Evolutionary conservation across 306 rosid genomes (phyloP), one percentile per base, ranked within the genome.

Genomic region (Sechiopsis laciniata): DNA sequence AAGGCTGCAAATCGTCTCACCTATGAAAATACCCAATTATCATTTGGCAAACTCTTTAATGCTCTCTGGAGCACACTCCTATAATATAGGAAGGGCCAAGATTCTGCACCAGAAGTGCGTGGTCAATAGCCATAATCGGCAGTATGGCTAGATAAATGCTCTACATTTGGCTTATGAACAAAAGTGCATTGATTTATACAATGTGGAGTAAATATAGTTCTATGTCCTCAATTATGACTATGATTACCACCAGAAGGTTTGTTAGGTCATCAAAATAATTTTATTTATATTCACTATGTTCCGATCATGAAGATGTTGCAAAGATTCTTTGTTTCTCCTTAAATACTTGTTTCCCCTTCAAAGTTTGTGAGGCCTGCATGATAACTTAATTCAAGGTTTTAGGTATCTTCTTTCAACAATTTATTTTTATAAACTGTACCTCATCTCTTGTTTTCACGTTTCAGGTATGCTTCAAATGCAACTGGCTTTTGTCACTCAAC

Each of bases 401-500:
- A 22, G 6, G 20, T 46, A 20, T 20, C 26, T 67, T 22, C 59
- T 32, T 54, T 77, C 13, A 45, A 69, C 15, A 64, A 75, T 82
- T 64, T 69, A 58, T 77, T 77, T 76, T 78, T 68, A 40, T 67
- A 46, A 60, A 53, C 19, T 55, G 76, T 79, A 70, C 76, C 75
- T 79, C 63, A 73, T 74, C 29, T 46, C 73, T 24, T 69, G 15
- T 50, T 58, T 63, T 82, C 22, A 62, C 14, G 65, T 76, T 83
- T 80, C 87, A 94, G 99, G 95, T 84, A 80, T 85, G 83, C 84
- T 40, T 75, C 91, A 81, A 88, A 80, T 64, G 20, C 58, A 71
- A 80, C 96, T 55, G 96, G 96, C 76, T 76, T 95, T 55, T 95
- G 99, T 59, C 92, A 81, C 52, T 80, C 75, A 21, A 55, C 90